Evolutionary conservation across 306 rosid genomes (phyloP).

Genomic region (Medicago ruthenica): DNA sequence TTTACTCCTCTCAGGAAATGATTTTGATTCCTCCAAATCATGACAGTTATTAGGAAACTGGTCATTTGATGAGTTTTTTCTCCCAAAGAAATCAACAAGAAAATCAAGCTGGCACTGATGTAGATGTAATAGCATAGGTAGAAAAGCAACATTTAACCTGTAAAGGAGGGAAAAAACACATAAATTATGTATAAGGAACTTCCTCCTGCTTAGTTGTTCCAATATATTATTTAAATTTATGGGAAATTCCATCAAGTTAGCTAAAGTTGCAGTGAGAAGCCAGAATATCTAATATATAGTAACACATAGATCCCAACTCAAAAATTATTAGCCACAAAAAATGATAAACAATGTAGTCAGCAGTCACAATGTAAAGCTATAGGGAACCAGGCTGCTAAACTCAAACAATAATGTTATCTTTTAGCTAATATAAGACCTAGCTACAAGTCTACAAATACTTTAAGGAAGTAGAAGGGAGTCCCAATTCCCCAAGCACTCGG

Average conservation of each 20-base stretch:
- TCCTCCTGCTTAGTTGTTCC: conserved; percentile 23
- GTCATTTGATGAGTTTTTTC: conserved; percentile 54
- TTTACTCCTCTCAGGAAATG: conserved; percentile 46
- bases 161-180: conserved; percentile 31
- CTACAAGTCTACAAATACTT: conserved; percentile 16
- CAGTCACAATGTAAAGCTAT: conserved; percentile 21
- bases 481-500: conserved; percentile 25
- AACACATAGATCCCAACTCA: conserved; percentile 11
- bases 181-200: neutral
- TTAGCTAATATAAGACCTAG: conserved; percentile 22
- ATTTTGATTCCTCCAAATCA: conserved; percentile 66
- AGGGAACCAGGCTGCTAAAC: conserved; percentile 19
- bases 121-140: conserved; percentile 75
- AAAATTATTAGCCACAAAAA: conserved; percentile 9
- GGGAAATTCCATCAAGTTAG: conserved; percentile 24
- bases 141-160: conserved; percentile 76
- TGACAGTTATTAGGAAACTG: conserved; percentile 57
- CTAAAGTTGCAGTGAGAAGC: conserved; percentile 22
- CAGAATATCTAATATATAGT: neutral
- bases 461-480: conserved; percentile 35
- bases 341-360: conserved; percentile 3
- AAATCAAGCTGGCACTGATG: conserved; percentile 93
- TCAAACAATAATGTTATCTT: conserved; percentile 27
- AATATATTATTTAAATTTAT: conserved; percentile 11
- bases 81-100: conserved; percentile 79